These are phyloP conservation scores for Rutidosis leptorrhynchoides DNA, from an alignment of 129 eudicot genomes.

Conservation along the genomic window DNA sequence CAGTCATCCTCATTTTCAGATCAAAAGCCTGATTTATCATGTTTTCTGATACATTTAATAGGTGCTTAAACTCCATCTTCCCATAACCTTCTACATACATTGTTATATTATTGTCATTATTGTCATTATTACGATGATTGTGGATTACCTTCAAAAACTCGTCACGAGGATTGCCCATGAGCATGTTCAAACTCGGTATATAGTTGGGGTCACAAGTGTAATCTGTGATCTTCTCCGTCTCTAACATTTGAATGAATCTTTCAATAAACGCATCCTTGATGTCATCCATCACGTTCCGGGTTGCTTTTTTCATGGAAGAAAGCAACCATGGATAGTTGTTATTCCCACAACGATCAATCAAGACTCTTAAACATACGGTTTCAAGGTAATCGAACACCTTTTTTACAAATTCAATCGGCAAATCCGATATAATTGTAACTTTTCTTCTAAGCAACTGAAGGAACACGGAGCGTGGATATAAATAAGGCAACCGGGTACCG, in stretches of 20 bases:
- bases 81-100: conserved; percentile 21
- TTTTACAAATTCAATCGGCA: conserved; percentile 4
- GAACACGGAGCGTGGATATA: conserved; percentile 20
- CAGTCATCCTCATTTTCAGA: conserved; percentile 25
- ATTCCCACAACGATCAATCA: conserved; percentile 19
- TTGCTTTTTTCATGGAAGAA: conserved; percentile 18
- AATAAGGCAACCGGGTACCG: conserved; percentile 22
- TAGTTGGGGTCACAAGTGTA: conserved; percentile 29
- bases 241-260: conserved; percentile 18
- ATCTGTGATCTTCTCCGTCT: conserved; percentile 30
- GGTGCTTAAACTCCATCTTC: conserved; percentile 13
- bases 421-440: neutral
- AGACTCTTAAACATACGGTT: neutral
- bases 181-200: neutral
- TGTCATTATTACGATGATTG: too few species aligned
- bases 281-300: conserved; percentile 8
- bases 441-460: conserved; percentile 16
- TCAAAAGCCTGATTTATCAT: conserved; percentile 24
- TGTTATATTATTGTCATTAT: neutral
- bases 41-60: conserved; percentile 1
- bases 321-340: conserved; percentile 13
- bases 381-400: conserved; percentile 26
- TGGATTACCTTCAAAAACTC: neutral
- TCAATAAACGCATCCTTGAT: conserved; percentile 15
- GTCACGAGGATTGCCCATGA: conserved; percentile 10